Evolutionary conservation across 108 stramenopile species (phyloP), one percentile per base, ranked within the genome.

Genomic region (Schizochytrium sp.): DNA sequence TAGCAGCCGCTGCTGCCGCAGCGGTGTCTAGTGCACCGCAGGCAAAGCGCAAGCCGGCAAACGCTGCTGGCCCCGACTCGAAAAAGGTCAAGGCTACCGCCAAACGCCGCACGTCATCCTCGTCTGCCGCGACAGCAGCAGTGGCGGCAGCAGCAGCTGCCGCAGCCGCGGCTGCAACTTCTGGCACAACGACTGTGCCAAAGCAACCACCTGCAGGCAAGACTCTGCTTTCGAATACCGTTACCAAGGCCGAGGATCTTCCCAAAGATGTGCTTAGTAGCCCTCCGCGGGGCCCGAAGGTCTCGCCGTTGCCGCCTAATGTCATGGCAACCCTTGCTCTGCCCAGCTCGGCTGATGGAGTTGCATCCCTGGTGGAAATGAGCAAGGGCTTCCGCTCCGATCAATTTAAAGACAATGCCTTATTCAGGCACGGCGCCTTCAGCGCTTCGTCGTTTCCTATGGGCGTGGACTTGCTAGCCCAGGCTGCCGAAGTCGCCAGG

Each of bases 251-350:
- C 5, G 50, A 83, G 55, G 53, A 2, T 38, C 49, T 55, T n/a
- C 47, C 76, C 3, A 47, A 42, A 13, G 76, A 83, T 49, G 50
- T 83, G 76, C 76, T 83, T 28, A 83, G 76, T 83, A 83, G 76
- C 76, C 76, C 76, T 49, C 76, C 76, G 28, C 47, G 76, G 5
- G 76, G 76, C 5, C 53, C 47, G 50, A 83, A 83, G 76, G 47
- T 83, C n/a, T 10, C 76, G 10, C 47, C 76, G 47, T n/a, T 83
- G 1, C 53, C 76, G 15, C 53, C 76, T 17, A 55, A 83, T 55
- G 53, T 83, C 5, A 83, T 83, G 76, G 76, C 76, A 17, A 28
- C 76, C 53, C 47, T 83, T 28, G 53, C 76, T 56, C 76, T 83
- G 50, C 76, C 76, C 50, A 55, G 50, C 15, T 83, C 76, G 5